phyloP scores from a whole-genome alignment of 257 asterid species.

The Cinchona pubescens region DNA sequence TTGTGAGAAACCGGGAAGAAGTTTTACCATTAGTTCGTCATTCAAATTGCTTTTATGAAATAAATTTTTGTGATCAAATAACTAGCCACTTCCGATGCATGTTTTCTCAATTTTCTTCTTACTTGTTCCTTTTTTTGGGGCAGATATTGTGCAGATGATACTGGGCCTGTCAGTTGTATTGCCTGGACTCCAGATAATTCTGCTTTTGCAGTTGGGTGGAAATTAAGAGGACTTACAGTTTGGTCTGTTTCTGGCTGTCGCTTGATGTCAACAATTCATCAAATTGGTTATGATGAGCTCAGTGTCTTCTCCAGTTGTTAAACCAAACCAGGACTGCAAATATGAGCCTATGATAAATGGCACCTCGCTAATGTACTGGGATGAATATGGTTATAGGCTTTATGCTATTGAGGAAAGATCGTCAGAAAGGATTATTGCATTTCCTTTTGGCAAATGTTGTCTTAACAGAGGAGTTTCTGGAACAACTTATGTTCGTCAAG shows the following conservation, averaged over 20 bases:
- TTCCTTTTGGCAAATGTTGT: conserved; percentile 98
- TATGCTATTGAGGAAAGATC: conserved; percentile 89
- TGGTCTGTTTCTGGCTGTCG: conserved; percentile 99
- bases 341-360: conserved; percentile 98
- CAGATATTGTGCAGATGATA: conserved; percentile 91
- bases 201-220: conserved; percentile 99
- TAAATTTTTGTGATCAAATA: background rate
- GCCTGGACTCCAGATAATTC: conserved; percentile 97
- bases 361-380: conserved; percentile 89
- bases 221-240: conserved; percentile 89
- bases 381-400: conserved; percentile 93
- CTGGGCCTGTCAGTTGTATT: conserved; percentile 94
- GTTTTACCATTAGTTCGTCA: background rate
- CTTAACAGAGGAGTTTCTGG: conserved; percentile 98
- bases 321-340: conserved; percentile 75
- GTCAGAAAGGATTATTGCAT: conserved; percentile 80
- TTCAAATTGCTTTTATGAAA: background rate
- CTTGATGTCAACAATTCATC: conserved; percentile 95
- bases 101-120: conserved; percentile 17
- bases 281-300: conserved; percentile 86
- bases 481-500: conserved; percentile 88
- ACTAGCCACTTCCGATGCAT: conserved; percentile 7
- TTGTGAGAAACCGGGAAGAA: background rate
- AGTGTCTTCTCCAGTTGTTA: conserved; percentile 81
- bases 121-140: conserved; percentile 2